phyloP scores from a whole-genome alignment of 2,329 filamentous ascomycete species.

The Parasarocladium wereldwijsianum region DNA sequence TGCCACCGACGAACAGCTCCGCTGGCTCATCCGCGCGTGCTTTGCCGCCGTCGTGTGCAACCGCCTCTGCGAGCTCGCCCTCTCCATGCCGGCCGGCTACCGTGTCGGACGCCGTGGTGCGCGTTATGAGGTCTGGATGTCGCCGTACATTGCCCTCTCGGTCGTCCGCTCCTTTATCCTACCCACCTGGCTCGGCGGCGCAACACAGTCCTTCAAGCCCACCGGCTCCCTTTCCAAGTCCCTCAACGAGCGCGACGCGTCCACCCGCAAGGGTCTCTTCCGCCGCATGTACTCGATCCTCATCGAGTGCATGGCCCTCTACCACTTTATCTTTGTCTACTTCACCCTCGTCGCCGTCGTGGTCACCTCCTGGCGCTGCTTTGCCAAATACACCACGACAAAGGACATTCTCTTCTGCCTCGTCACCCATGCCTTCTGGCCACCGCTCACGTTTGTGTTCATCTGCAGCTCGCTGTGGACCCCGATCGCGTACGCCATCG shows the following conservation, averaged over 20 bases:
- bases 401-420: slow-evolving; percentile 32
- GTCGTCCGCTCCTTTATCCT: slow-evolving; percentile 43
- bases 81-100: slow-evolving; percentile 45
- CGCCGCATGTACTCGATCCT: slow-evolving; percentile 38
- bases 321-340: slow-evolving; percentile 40
- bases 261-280: slow-evolving; percentile 34
- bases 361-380: slow-evolving; percentile 34
- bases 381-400: slow-evolving; percentile 21
- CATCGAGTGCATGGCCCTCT: slow-evolving; percentile 37
- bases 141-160: slow-evolving; percentile 43
- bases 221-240: slow-evolving; percentile 41
- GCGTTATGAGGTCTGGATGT: slow-evolving; percentile 46
- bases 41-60: slow-evolving; percentile 35
- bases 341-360: slow-evolving; percentile 34
- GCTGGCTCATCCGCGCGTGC: slow-evolving; percentile 41
- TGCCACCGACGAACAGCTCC: slow-evolving; percentile 34
- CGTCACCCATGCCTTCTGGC: slow-evolving; percentile 47
- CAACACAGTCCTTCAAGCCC: slow-evolving; percentile 42
- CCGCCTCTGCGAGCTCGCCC: slow-evolving; percentile 40
- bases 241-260: slow-evolving; percentile 42
- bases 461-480: slow-evolving; percentile 40
- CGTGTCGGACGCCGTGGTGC: slow-evolving; percentile 41
- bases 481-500: slow-evolving; percentile 45
- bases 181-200: slow-evolving; percentile 43
- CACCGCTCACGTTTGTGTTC: slow-evolving; percentile 41